Evolutionary conservation across 176 grass and related monocot species (phyloP), one percentile per base, ranked within the genome.

Genomic region (Eleusine indica): DNA sequence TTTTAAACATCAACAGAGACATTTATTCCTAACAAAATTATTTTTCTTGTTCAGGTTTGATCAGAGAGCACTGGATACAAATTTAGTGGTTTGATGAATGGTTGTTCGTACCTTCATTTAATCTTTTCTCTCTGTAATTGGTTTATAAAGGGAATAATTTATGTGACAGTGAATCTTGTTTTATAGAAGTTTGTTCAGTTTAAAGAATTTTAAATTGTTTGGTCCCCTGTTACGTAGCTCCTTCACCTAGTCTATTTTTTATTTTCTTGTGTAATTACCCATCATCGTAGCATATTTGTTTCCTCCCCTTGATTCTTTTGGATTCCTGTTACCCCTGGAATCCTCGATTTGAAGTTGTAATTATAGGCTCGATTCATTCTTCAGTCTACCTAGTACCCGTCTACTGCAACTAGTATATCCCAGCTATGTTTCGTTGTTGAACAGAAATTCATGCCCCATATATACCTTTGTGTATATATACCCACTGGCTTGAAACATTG

Each of bases 111-210:
- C 80, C 87, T 87, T 84, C 84, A 28, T 84, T 90, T 87, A 81
- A 75, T 84, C 52, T 21, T 83, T 89, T 64, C 83, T 54, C 54
- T 90, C 44, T 87, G 80, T 90, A 90, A 90, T 90, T 90, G 89
- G 37, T 90, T 90, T 87, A 90, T 90, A 90, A 87, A 80, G 75
- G 85, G 84, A 84, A 90, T 90, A 84, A 87, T 87, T 79, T 90
- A 66, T 89, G 84, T 80, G 84, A 87, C 88, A 83, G 17, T 62
- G 84, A 90, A 90, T 90, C 80, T 84, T 87, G 84, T 64, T 84
- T 84, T 87, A 90, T 90, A 90, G 89, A 90, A 87, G 71, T 77
- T 75, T 87, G 80, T 82, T 87, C 70, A 58, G 75, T 90, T 87
- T 79, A 80, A 87, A 87, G 61, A 75, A 87, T 53, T 38, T 75